phyloP scores from a whole-genome alignment of 306 rosid species.

The Styphnolobium japonicum region DNA sequence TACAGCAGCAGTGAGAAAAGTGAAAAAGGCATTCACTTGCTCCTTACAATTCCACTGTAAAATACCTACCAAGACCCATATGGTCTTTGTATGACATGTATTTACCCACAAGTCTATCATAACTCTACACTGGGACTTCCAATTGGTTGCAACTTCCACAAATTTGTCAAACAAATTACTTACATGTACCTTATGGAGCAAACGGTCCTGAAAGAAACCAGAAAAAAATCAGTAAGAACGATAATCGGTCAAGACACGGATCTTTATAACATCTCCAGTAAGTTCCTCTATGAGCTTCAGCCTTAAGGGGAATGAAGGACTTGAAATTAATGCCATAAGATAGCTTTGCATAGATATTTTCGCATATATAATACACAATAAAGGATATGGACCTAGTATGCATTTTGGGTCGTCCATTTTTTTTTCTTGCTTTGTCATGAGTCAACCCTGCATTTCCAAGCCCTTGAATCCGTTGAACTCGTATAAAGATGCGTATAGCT shows the following conservation, averaged over 20 bases:
- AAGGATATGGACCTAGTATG: not conserved
- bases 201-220: not conserved
- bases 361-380: not conserved
- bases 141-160: conserved; percentile 27
- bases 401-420: not conserved
- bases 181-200: not conserved
- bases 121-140: not conserved
- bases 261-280: not conserved
- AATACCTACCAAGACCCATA: conserved; percentile 21
- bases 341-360: not conserved
- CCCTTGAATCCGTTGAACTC: not conserved
- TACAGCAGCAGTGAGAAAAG: not conserved
- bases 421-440: not conserved
- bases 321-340: not conserved
- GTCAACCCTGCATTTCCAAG: not conserved
- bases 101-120: conserved; percentile 16
- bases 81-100: not conserved
- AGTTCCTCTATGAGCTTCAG: not conserved
- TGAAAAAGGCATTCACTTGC: not conserved
- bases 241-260: conserved; percentile 16
- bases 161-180: not conserved
- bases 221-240: not conserved
- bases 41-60: conserved; percentile 2
- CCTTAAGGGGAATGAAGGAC: not conserved
- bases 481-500: not conserved